Evolutionary conservation across 805 yeast species (phyloP).

Genomic region (Cyberlindnera samutprakarnensis): DNA sequence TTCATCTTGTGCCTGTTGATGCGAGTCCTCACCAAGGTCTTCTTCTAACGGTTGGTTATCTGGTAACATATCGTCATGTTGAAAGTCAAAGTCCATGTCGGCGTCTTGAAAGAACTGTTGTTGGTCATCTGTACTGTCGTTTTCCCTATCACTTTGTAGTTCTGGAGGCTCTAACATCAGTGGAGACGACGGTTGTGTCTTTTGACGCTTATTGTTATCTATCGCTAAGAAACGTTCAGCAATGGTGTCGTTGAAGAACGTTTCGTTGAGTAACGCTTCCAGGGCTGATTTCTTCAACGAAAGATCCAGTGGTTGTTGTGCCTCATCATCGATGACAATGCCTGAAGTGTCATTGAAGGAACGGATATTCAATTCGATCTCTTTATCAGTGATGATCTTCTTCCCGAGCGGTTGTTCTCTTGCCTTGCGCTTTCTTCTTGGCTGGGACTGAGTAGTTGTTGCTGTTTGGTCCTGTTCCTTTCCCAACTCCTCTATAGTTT

Average conservation of each 20-base stretch:
- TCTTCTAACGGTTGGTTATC: conserved; percentile 5
- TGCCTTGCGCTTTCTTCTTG: conserved; percentile 7
- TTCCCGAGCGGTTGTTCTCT: conserved; percentile 10
- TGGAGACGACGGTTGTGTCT: conserved; percentile 9
- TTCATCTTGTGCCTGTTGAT: conserved; percentile 15
- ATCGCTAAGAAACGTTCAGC: conserved; percentile 9
- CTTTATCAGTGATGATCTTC: conserved; percentile 17
- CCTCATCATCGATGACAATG: conserved; percentile 3
- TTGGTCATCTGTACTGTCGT: conserved; percentile 1
- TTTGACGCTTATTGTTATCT: conserved; percentile 17
- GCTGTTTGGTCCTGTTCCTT: conserved; percentile 8
- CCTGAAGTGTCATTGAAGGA: conserved; percentile 12
- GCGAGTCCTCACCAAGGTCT: conserved; percentile 3
- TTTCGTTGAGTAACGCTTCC: conserved; percentile 11
- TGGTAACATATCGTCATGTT: conserved; percentile 25
- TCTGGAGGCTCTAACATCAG: conserved; percentile 15
- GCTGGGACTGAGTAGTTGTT: conserved; percentile 4
- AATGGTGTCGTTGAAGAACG: conserved; percentile 11
- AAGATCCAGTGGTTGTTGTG: conserved; percentile 4
- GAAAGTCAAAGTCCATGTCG: conserved; percentile 22
- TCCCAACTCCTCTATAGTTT: conserved; percentile 16
- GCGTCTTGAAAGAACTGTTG: background rate
- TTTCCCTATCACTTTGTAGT: conserved; percentile 9
- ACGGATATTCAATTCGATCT: conserved; percentile 19
- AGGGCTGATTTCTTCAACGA: conserved; percentile 15